These are phyloP conservation scores for Picea abies DNA, from an alignment of 83 land plant genomes.

Conservation along the genomic window DNA sequence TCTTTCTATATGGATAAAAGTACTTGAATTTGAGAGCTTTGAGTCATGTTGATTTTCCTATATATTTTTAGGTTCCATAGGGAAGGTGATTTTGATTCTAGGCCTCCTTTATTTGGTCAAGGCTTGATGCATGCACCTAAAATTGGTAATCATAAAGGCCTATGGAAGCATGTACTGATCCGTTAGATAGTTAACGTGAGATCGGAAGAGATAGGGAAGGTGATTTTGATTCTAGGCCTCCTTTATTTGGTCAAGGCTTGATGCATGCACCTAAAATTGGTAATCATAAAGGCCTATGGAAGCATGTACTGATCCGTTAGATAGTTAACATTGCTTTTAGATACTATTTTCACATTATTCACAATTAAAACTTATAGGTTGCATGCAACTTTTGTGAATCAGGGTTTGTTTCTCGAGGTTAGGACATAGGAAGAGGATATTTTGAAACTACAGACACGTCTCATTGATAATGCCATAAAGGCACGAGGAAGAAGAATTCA, in stretches of 20 bases:
- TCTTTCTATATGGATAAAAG: too few relatives aligned
- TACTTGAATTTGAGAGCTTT: too few relatives aligned
- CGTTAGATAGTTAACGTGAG: too few relatives aligned
- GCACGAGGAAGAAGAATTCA: conserved; percentile 16
- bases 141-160: conserved; percentile 26
- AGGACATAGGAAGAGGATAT: conserved; percentile 65
- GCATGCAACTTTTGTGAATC: neutral
- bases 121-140: conserved; percentile 41
- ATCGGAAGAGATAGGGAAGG: conserved; percentile 44
- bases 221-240: conserved; percentile 36
- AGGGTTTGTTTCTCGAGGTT: conserved; percentile 49
- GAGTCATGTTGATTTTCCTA: too few relatives aligned
- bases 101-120: conserved; percentile 28
- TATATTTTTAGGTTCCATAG: conserved; percentile 27
- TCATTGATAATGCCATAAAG: conserved; percentile 66
- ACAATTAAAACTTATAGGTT: neutral
- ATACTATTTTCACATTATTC: too few relatives aligned
- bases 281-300: conserved; percentile 32
- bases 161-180: conserved; percentile 35
- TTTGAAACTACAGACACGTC: conserved; percentile 50
- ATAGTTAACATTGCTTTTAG: too few relatives aligned
- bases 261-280: conserved; percentile 35
- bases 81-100: conserved; percentile 48
- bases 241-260: conserved; percentile 34
- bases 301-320: conserved; percentile 28